Conservation (phyloP, 116 monocot species). For the Cymodocea nodosa region DNA sequence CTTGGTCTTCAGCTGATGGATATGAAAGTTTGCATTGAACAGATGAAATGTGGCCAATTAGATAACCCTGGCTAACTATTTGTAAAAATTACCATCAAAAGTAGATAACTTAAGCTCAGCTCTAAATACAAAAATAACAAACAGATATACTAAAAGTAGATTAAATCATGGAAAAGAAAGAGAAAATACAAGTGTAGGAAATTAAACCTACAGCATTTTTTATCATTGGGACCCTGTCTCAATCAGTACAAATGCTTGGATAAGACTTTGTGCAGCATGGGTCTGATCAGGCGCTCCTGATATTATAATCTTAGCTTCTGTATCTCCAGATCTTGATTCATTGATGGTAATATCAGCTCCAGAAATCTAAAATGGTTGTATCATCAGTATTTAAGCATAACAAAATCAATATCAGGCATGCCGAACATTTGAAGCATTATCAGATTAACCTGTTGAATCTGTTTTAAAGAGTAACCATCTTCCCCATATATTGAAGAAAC, state of each 20-base stretch:
- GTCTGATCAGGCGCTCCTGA: conserved; percentile 95
- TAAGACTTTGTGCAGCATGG: conserved; percentile 91
- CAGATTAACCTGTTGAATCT: conserved; percentile 66
- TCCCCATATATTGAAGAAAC: conserved; percentile 75
- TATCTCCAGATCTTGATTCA: conserved; percentile 66
- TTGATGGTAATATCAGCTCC: conserved; percentile 90
- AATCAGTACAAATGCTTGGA: conserved; percentile 92
- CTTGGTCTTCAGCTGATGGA: conserved; percentile 8
- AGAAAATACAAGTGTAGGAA: background rate
- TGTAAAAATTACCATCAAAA: background rate
- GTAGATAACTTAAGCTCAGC: background rate
- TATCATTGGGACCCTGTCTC: conserved; percentile 46
- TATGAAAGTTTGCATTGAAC: background rate
- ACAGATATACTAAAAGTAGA: background rate
- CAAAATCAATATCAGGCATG: background rate
- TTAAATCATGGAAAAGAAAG: background rate
- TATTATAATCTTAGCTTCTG: conserved; percentile 75
- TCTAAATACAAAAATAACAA: background rate
- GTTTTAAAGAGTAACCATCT: conserved; percentile 60
- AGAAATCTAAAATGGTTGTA: conserved; percentile 46
- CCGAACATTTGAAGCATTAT: background rate
- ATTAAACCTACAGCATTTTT: background rate
- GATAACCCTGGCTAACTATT: background rate
- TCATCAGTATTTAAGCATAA: background rate
- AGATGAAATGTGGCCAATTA: background rate